Base-by-base conservation (phyloP, 768 basidiomycete species). In the Serendipita vermifera region DNA sequence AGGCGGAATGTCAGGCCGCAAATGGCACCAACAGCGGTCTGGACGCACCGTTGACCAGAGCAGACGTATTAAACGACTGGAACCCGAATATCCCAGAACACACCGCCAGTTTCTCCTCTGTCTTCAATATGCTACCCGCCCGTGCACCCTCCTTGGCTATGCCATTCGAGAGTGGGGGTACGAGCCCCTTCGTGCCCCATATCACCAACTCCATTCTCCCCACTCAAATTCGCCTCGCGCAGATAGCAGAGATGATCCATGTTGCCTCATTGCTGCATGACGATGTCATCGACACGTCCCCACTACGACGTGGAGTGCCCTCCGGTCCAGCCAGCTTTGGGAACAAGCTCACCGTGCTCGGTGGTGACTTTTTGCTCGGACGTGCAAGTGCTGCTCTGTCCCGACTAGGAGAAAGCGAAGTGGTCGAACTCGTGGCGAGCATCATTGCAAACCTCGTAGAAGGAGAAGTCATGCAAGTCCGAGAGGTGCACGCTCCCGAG, bases 161-260 rank as follows among this genome's bases (percentile, higher is more conserved):
- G 68, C 58, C 68, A 75, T 35, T 38, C 62, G 61, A 48, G 59
- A 20, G 35, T 63, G 38, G 59, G 59, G 32, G 63, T 60, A 40
- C 61, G 55, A 55, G 61, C 53, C 14, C 46, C 55, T 14, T 72
- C 68, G 31, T 67, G 70, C 1, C 57, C 68, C 63, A 55, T 68
- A 5, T 63, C 64, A 2, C 67, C 69, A 17, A 63, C 68, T 0
- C 69, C 3, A 75, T 87, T 40, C 78, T 99, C 4, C 90, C 94
- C 14, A 83, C 91, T 1, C 96, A 99, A 69, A 71, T 85, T 29
- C 84, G 93, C 29, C 80, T 99, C 32, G 94, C 93, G 3, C 91
- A 94, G 64, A 93, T 99, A 39, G 83, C 90, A 54, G 96, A 99
- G 68, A 96, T 98, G 91, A 87, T 99, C 46, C 91, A 98, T 66